A percentile compares a stretch with the other conserved stretches of the same genome.
These are phyloP conservation scores for Brasenia schreberi DNA, from an alignment of 164 flowering plant genomes.

Conservation along the genomic window DNA sequence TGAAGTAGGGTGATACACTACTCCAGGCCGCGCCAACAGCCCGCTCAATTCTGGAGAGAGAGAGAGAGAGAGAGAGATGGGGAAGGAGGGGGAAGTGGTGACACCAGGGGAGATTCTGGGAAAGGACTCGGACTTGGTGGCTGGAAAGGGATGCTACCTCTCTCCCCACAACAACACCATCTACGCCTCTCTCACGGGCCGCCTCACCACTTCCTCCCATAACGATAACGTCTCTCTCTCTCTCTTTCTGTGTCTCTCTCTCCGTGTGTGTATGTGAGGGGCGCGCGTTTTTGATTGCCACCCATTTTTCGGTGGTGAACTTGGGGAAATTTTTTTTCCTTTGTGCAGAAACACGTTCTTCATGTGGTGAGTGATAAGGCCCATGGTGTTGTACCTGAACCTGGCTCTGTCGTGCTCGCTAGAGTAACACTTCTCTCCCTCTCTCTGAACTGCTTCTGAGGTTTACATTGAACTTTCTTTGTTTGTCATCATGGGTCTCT, in stretches of 20 bases:
- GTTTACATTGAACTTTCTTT: not conserved
- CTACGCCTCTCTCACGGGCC: slow-evolving; percentile 79
- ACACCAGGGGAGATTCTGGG: slow-evolving; percentile 84
- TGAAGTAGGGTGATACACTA: too few species aligned
- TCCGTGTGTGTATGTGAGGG: not conserved
- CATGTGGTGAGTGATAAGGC: slow-evolving; percentile 81
- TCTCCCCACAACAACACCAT: slow-evolving; percentile 34
- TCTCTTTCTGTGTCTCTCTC: too few species aligned
- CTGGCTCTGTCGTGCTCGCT: slow-evolving; percentile 63
- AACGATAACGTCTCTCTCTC: not conserved
- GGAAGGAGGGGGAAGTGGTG: slow-evolving; percentile 30
- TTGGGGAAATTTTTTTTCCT: not conserved
- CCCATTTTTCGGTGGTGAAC: not conserved
- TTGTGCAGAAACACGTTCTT: slow-evolving; percentile 54
- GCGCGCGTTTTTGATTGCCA: not conserved
- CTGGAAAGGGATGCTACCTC: slow-evolving; percentile 64
- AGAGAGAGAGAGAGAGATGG: not conserved
- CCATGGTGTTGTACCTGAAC: slow-evolving; percentile 77
- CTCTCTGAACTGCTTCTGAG: not conserved
- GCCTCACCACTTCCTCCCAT: slow-evolving; percentile 24
- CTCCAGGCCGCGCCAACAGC: too few species aligned
- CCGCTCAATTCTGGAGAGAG: not conserved
- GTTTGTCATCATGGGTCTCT: not conserved
- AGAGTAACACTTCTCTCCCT: slow-evolving; percentile 33
- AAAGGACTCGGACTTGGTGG: slow-evolving; percentile 27